A percentile compares a stretch with the other conserved stretches of the same genome.
phyloP scores from a whole-genome alignment of 2,329 filamentous ascomycete species.

The Canariomyces notabilis region DNA sequence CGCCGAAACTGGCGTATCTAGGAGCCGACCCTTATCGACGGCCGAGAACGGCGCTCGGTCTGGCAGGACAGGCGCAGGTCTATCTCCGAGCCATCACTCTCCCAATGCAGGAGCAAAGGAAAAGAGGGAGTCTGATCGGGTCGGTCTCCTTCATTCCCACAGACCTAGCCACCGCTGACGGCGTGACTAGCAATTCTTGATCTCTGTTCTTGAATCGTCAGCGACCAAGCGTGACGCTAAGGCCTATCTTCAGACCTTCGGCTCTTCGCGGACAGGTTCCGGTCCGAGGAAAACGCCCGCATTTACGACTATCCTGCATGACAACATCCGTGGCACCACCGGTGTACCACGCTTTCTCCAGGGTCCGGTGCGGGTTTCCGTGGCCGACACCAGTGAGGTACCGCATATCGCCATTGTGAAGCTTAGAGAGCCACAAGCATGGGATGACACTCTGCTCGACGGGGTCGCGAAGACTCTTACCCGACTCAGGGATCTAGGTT shows the following conservation, averaged over 20 bases:
- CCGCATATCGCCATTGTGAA: conserved; percentile 83
- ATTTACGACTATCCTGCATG: conserved; percentile 24
- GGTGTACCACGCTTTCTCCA: conserved; percentile 35
- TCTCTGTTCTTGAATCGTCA: conserved; percentile 80
- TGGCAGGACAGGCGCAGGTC: conserved; percentile 4
- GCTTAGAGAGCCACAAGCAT: conserved; percentile 65
- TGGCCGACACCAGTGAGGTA: conserved; percentile 31
- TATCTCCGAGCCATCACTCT: conserved; percentile 29
- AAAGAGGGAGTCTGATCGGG: conserved; percentile 44
- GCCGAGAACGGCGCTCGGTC: conserved; percentile 12
- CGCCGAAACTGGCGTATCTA: conserved; percentile 1
- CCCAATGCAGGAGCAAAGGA: conserved; percentile 41
- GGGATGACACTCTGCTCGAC: conserved; percentile 62
- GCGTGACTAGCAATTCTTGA: conserved; percentile 62
- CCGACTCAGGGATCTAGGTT: conserved; percentile 75
- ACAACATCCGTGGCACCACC: conserved; percentile 29
- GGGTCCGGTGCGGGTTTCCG: conserved; percentile 24
- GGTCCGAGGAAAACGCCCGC: conserved; percentile 31
- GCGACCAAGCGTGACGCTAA: conserved; percentile 91
- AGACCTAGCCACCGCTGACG: conserved; percentile 8
- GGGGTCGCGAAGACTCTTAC: conserved; percentile 80
- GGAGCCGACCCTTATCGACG: conserved; percentile 13
- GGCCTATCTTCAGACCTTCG: conserved; percentile 85
- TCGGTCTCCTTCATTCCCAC: conserved; percentile 25
- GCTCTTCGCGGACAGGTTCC: conserved; percentile 32